Evolutionary conservation across 345 rosid species (phyloP), one percentile per base, ranked within the genome.

Genomic region (Syzygium oleosum): DNA sequence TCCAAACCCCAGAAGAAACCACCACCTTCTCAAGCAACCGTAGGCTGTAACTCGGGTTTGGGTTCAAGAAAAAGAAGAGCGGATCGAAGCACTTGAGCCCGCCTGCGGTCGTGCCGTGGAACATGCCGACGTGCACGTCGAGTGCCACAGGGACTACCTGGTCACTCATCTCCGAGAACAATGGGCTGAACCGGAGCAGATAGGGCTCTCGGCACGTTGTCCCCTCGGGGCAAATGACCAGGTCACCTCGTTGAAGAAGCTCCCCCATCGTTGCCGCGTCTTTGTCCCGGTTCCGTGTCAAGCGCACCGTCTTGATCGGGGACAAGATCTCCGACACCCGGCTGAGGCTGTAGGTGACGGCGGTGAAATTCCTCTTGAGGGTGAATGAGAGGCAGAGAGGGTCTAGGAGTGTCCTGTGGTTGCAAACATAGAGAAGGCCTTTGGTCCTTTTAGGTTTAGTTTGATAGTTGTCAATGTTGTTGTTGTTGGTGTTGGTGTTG

Each of bases 161-260:
- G 38, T 94, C 92, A 54, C 93, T 92, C 83, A 93, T 78, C 87
- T 97, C 98, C 0, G 96, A 88, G 68, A 97, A 97, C 87, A 95
- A 85, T 23, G 99, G 97, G 87, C 98, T 95, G 89, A 96, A 95
- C 73, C 98, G 88, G 14, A 95, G 93, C 52, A 96, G 91, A 88
- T 90, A 92, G 22, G 97, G 97, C 84, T 96, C 97, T 86, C 99
- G 90, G 68, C 98, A 95, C 16, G 99, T 96, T 78, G 99, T 95
- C 52, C 99, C 99, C 92, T 96, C 99, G 0, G 98, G 99, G 53
- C 97, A 96, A 59, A 95, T 93, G 9, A 94, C 97, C 3, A 96
- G 90, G 88, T 95, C 94, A 43, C 95, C 96, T 88, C 92, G 91
- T 9, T 86, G 87, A 22, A 95, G 88, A 13, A 95, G 63, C 51